These are phyloP conservation scores for Sequoia sempervirens DNA, from an alignment of 75 land plant genomes.

Conservation along the genomic window DNA sequence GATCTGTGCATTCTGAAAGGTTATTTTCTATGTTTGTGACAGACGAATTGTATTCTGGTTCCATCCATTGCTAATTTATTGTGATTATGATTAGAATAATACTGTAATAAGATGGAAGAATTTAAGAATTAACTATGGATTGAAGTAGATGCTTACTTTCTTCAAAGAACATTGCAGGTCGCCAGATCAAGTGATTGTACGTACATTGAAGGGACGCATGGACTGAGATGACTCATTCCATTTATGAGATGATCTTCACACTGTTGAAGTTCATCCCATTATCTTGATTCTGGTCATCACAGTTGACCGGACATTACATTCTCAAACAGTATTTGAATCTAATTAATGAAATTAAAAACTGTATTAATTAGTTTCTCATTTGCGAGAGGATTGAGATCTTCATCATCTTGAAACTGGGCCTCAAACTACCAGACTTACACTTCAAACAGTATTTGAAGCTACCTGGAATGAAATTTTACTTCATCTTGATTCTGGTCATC, in stretches of 20 bases:
- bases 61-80: background rate
- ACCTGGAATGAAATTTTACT: too few species aligned
- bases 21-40: background rate
- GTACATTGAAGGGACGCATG: slow-evolving; percentile 90
- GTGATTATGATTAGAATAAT: background rate
- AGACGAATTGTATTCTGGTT: background rate
- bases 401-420: too few species aligned
- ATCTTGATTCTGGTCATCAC: too few species aligned
- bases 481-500: too few species aligned
- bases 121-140: background rate
- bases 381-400: too few species aligned
- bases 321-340: background rate
- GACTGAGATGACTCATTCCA: slow-evolving; percentile 28
- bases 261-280: too few species aligned
- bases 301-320: background rate
- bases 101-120: background rate
- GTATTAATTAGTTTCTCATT: too few species aligned
- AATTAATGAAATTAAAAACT: background rate
- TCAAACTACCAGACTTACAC: background rate
- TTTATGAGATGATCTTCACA: too few species aligned
- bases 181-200: slow-evolving; percentile 64
- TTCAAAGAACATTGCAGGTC: slow-evolving; percentile 45
- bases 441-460: background rate
- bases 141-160: background rate
- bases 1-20: background rate